These are phyloP conservation scores for Cryptococcus neoformans DNA, from an alignment of 1,284 basidiomycete species.

Conservation along the genomic window DNA sequence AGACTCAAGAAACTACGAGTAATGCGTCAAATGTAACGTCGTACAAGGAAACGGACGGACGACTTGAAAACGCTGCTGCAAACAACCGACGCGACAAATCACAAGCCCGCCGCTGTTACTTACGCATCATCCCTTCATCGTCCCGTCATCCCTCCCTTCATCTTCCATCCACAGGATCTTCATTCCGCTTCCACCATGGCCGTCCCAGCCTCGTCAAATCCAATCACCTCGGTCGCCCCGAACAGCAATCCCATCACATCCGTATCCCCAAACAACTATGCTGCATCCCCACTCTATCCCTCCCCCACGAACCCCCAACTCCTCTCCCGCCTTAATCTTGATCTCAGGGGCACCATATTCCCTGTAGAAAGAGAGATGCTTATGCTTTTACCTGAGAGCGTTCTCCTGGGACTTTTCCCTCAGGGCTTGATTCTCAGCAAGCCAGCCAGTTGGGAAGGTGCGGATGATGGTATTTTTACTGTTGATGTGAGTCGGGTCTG, in stretches of 20 bases:
- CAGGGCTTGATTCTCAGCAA: constrained; percentile 93
- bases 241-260: constrained; percentile 73
- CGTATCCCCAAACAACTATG: constrained; percentile 60
- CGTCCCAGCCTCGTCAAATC: constrained; percentile 37
- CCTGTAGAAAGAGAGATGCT: constrained; percentile 96
- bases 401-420: constrained; percentile 93
- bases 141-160: too few species aligned
- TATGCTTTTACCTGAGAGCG: constrained; percentile 97
- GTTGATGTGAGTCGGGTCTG: constrained; percentile 73
- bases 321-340: constrained; percentile 80
- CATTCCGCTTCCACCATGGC: constrained; percentile 19
- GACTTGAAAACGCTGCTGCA: too few species aligned
- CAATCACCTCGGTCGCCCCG: constrained; percentile 48
- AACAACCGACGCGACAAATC: too few species aligned
- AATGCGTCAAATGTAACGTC: too few species aligned
- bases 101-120: too few species aligned
- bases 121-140: too few species aligned
- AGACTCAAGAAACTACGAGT: too few species aligned
- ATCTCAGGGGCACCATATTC: constrained; percentile 87
- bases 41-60: too few species aligned
- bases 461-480: constrained; percentile 89
- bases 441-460: constrained; percentile 67
- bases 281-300: constrained; percentile 22
- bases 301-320: constrained; percentile 56
- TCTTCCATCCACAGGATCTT: too few species aligned